Conservation (phyloP, 2,329 filamentous ascomycete species). For the Apiospora malaysiana region DNA sequence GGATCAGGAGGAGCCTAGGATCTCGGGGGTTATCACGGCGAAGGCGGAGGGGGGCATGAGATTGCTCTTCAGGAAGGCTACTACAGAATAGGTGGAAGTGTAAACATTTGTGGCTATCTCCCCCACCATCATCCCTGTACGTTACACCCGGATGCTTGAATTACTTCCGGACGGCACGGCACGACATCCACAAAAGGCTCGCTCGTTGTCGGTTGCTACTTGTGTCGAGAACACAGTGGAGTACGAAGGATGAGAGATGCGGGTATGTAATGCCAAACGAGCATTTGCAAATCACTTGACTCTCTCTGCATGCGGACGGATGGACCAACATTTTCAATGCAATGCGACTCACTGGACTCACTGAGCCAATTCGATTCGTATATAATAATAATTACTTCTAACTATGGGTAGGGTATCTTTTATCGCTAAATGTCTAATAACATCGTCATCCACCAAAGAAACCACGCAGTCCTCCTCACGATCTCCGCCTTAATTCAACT, state of each 20-base stretch:
- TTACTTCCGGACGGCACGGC: too few relatives aligned
- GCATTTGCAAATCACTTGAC: too few relatives aligned
- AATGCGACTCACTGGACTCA: too few relatives aligned
- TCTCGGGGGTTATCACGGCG: not conserved
- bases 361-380: too few relatives aligned
- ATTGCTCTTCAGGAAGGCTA: not conserved
- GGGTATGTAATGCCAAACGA: too few relatives aligned
- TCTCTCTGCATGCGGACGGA: too few relatives aligned
- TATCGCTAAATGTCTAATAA: slow-evolving; percentile 2
- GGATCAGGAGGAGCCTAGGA: not conserved
- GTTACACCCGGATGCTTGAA: not conserved
- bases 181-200: too few relatives aligned
- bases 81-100: not conserved
- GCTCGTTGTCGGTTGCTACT: not conserved
- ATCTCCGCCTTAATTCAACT: not conserved
- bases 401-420: not conserved
- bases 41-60: slow-evolving; percentile 2
- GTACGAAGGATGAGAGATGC: not conserved
- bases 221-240: not conserved
- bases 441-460: not conserved
- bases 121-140: not conserved
- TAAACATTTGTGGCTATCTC: not conserved
- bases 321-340: not conserved
- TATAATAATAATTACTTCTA: not conserved
- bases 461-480: too few relatives aligned